Evolutionary conservation across 768 basidiomycete genomes (phyloP), one percentile per base, ranked within the genome.

Genomic region (Hygrocybe punicea): DNA sequence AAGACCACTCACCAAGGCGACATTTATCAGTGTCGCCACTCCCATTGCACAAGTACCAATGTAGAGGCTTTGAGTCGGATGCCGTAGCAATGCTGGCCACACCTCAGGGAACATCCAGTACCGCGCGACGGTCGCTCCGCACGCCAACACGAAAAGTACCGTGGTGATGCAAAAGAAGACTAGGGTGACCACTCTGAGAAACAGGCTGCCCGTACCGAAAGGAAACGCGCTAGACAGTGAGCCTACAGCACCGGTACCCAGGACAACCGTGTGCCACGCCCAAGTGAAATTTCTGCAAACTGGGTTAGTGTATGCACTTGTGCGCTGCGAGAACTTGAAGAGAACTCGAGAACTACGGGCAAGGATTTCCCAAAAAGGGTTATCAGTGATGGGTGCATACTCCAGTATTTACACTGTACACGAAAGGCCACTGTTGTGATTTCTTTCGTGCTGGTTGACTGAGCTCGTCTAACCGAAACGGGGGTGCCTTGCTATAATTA

Each of bases 161-260:
- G 84, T 71, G 65, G 86, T 83, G 57, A 87, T 67, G 66, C 84
- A 76, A 71, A 86, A 86, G 63, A 87, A 75, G 4, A 76, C 68
- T 33, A 82, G 71, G 25, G 78, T 73, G 46, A 82, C 61, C 10
- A 69, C 58, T 51, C 70, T 67, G 61, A 78, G 71, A 19, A 68
- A 53, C 5, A 63, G 57, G 19, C 74, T 75, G 36, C 67, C 63
- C 42, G 67, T 58, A 4, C 73, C 78, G 58, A 82, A 85, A 10
- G 80, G 82, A 57, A 81, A 82, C 25, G 57, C 73, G 23, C 76
- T 71, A 40, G 76, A 73, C n/a, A 84, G 71, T 8, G 76, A 67
- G 11, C 78, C 74, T 2, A 83, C 70, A 0, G 77, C 71, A 3
- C 82, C 82, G 0, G 81, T 83, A 6, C 82, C 83, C 83, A 84